phyloP scores from a whole-genome alignment of 169 alveolate species.

The Eimeria acervulina region DNA sequence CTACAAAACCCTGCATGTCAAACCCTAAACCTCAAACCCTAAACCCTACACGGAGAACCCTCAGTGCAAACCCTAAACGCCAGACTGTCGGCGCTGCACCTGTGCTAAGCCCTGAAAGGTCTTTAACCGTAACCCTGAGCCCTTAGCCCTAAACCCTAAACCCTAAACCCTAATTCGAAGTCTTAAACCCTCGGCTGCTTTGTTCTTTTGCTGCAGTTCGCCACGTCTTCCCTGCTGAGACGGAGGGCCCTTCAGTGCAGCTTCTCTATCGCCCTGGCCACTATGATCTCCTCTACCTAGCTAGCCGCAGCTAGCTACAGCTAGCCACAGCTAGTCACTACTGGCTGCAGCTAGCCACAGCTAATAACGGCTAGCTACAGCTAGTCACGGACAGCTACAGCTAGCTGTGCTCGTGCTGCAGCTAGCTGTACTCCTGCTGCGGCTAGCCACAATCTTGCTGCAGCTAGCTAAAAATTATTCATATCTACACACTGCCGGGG shows the following conservation, averaged over 20 bases:
- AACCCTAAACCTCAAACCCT: constrained; percentile 12
- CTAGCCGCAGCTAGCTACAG: neutral
- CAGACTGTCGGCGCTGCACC: too few species aligned
- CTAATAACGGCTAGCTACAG: neutral
- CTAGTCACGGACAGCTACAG: neutral
- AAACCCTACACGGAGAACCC: neutral
- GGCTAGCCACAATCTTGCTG: too few species aligned
- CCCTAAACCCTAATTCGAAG: neutral
- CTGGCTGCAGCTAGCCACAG: neutral
- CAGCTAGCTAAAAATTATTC: too few species aligned
- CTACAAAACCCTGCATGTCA: too few species aligned
- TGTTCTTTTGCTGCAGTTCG: constrained; percentile 51
- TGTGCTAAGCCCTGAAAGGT: too few species aligned
- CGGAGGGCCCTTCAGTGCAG: constrained; percentile 29
- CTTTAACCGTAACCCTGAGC: neutral
- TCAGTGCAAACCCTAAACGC: neutral
- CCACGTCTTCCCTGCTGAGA: constrained; percentile 61
- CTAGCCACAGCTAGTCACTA: neutral
- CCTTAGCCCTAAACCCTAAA: neutral
- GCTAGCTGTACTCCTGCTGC: too few species aligned
- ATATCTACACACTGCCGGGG: too few species aligned
- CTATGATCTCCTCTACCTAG: constrained; percentile 70
- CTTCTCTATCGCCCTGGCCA: constrained; percentile 84
- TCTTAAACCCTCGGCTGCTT: neutral
- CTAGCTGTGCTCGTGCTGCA: neutral